Conservation (phyloP, 2,329 filamentous ascomycete species). For the Cladorrhinum sp. region DNA sequence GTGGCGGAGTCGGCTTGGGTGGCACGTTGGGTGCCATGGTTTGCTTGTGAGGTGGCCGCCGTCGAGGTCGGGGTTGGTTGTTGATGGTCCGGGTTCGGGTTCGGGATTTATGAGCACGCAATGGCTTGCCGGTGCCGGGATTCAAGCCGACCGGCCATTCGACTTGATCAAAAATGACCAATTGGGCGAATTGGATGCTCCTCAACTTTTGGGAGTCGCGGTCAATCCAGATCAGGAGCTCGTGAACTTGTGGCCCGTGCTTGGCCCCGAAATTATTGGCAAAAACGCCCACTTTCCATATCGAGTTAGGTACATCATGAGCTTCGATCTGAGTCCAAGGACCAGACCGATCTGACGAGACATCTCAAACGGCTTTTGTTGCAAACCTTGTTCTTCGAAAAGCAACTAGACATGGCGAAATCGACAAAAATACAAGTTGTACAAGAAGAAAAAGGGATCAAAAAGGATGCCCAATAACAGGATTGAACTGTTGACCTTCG, state of each 20-base stretch:
- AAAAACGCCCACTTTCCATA: background rate
- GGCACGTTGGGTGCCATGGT: background rate
- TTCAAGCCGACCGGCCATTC: background rate
- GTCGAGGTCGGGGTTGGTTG: background rate
- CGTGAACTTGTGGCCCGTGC: conserved; percentile 6
- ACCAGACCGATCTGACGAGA: background rate
- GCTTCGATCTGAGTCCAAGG: no score
- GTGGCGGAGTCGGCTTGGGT: conserved; percentile 2
- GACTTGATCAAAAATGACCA: background rate
- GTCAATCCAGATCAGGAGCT: background rate
- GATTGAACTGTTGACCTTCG: conserved; percentile 31
- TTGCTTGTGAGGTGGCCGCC: background rate
- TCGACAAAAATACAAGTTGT: no score
- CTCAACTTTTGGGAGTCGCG: background rate
- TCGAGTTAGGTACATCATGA: background rate
- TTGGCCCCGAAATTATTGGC: background rate
- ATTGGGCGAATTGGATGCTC: background rate
- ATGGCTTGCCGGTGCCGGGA: background rate
- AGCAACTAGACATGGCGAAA: no score
- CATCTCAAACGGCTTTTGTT: no score
- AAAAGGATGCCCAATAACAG: conserved; percentile 27
- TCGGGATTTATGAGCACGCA: background rate
- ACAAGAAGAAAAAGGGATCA: background rate
- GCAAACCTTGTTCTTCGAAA: no score
- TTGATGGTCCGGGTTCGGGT: background rate